Percentiles rank a stretch among this genome's conserved stretches.
Evolutionary conservation across 2,329 filamentous ascomycete genomes (phyloP).

Genomic region (Emericellopsis atlantica): DNA sequence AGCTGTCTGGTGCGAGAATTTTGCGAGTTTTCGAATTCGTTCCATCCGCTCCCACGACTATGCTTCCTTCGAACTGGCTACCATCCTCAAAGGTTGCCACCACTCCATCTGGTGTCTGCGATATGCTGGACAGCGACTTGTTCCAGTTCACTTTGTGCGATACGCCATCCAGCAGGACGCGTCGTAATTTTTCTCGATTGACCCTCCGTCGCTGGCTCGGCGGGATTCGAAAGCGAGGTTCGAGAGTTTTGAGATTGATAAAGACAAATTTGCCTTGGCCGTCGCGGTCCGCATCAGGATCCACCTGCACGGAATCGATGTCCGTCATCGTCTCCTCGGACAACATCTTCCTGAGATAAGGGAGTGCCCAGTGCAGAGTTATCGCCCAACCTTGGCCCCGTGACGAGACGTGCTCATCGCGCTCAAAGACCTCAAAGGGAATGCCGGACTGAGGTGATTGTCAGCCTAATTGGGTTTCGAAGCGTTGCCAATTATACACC

Average conservation of each 20-base stretch:
- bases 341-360: slow-evolving; percentile 3
- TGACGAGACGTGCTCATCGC: slow-evolving; percentile 5
- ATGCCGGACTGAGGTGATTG: slow-evolving; percentile 11
- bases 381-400: slow-evolving; percentile 37
- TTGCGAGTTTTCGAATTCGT: slow-evolving; percentile 20
- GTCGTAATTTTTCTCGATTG: slow-evolving; percentile 11
- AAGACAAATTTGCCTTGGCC: slow-evolving; percentile 19
- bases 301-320: slow-evolving; percentile 7
- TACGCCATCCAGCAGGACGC: slow-evolving; percentile 8
- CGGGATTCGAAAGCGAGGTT: slow-evolving; percentile 17
- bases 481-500: too few species aligned
- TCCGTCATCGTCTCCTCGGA: slow-evolving; percentile 1
- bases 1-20: slow-evolving; percentile 16
- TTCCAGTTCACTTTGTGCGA: slow-evolving; percentile 8
- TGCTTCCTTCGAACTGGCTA: slow-evolving; percentile 14
- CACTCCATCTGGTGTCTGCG: slow-evolving; percentile 9
- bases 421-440: slow-evolving; percentile 17
- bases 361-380: slow-evolving; percentile 40
- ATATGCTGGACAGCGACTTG: slow-evolving; percentile 10
- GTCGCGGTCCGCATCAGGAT: slow-evolving; percentile 18
- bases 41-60: slow-evolving; percentile 26
- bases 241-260: slow-evolving; percentile 15
- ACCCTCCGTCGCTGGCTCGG: slow-evolving; percentile 15
- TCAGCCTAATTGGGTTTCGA: too few species aligned
- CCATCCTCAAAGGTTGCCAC: slow-evolving; percentile 18